These are phyloP conservation scores for Microbotryum scabiosae DNA, from an alignment of 1,284 basidiomycete species.

Conservation along the genomic window DNA sequence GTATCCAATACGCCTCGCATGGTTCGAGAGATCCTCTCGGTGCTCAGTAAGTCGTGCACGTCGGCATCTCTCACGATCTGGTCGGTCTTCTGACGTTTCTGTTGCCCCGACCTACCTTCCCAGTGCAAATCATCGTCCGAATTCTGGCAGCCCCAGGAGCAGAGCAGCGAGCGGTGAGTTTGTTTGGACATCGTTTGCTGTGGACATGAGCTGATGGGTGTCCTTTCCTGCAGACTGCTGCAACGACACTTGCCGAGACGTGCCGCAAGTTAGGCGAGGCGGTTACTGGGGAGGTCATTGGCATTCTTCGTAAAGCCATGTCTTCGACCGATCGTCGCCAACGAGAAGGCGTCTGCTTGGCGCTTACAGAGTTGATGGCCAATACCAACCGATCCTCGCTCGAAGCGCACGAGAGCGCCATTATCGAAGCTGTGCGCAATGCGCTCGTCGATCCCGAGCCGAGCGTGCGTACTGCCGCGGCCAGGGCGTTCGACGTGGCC, in stretches of 20 bases:
- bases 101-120: background rate
- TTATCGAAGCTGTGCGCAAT: slow-evolving; percentile 72
- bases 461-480: slow-evolving; percentile 82
- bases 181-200: background rate
- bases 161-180: slow-evolving; percentile 80
- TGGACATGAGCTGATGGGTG: background rate
- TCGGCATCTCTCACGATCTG: background rate
- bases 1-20: slow-evolving; percentile 60
- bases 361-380: slow-evolving; percentile 81
- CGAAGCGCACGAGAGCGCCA: slow-evolving; percentile 82
- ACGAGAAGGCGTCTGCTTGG: slow-evolving; percentile 80
- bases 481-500: slow-evolving; percentile 84
- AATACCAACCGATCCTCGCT: slow-evolving; percentile 77
- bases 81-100: background rate
- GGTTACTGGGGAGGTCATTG: slow-evolving; percentile 62
- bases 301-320: slow-evolving; percentile 33
- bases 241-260: slow-evolving; percentile 76
- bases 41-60: slow-evolving; percentile 55
- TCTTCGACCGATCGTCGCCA: slow-evolving; percentile 63
- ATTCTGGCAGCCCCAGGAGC: slow-evolving; percentile 68
- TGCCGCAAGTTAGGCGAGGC: slow-evolving; percentile 95
- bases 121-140: slow-evolving; percentile 49
- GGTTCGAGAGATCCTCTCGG: slow-evolving; percentile 89
- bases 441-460: slow-evolving; percentile 83
- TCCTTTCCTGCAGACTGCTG: slow-evolving; percentile 53